A percentile compares a stretch with the other conserved stretches of the same genome.
Conservation (phyloP, 2,329 filamentous ascomycete species). For the Trichoderma pleuroti region DNA sequence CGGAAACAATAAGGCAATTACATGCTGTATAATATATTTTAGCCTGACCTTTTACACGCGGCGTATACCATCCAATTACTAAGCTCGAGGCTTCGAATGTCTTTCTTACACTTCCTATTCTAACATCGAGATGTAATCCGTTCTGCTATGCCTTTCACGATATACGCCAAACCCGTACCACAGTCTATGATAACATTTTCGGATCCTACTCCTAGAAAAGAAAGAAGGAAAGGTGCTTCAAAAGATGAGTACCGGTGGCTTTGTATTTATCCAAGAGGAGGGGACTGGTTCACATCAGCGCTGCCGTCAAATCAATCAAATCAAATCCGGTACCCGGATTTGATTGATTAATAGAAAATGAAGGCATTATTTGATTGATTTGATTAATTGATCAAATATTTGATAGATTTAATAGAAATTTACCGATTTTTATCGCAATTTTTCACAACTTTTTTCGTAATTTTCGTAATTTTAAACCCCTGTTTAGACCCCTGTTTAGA, state of each 20-base stretch:
- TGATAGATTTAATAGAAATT: no score
- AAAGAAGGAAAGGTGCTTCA: not conserved
- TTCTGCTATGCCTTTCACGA: not conserved
- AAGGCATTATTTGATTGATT: no score
- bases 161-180: not conserved
- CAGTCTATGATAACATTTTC: not conserved
- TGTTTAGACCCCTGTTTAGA: no score
- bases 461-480: no score
- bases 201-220: not conserved
- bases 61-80: not conserved
- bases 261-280: conserved; percentile 3
- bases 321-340: no score
- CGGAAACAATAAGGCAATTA: not conserved
- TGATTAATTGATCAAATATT: no score
- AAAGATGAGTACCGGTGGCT: not conserved
- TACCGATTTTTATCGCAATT: no score
- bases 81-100: not conserved
- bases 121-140: not conserved
- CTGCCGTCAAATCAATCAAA: no score
- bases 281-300: not conserved
- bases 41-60: not conserved
- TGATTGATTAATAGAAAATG: no score
- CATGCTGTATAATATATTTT: not conserved
- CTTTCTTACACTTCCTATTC: not conserved
- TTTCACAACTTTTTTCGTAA: no score